phyloP scores from a whole-genome alignment of 2,329 filamentous ascomycete species.

The Xylaria sp. region DNA sequence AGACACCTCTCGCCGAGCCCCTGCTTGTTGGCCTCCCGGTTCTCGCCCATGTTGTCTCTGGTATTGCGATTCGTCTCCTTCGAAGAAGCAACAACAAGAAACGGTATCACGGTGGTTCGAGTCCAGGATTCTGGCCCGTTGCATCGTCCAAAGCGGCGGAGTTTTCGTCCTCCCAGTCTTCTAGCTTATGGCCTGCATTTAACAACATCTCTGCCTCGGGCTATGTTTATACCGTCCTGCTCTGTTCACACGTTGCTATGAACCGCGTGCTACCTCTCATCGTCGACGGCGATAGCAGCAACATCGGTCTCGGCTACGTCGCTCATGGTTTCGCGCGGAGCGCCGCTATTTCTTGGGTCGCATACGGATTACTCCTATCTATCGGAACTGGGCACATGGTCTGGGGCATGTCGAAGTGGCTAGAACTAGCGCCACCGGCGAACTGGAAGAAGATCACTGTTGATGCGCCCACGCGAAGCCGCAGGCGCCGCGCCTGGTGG shows the following conservation, averaged over 20 bases:
- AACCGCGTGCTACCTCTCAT: constrained; percentile 71
- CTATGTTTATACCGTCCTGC: constrained; percentile 60
- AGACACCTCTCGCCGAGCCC: constrained; percentile 74
- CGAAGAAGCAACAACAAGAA: constrained; percentile 64
- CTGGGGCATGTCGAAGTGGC: constrained; percentile 82
- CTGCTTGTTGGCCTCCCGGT: constrained; percentile 72
- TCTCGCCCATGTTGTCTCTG: constrained; percentile 68
- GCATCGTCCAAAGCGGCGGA: neutral
- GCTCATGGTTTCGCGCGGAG: constrained; percentile 77
- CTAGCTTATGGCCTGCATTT: constrained; percentile 60
- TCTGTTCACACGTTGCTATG: constrained; percentile 66
- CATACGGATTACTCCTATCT: constrained; percentile 63
- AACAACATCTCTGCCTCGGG: constrained; percentile 68
- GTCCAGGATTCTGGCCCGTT: constrained; percentile 44
- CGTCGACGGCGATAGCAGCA: constrained; percentile 78
- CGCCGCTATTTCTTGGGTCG: constrained; percentile 51
- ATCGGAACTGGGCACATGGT: constrained; percentile 71
- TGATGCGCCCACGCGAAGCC: constrained; percentile 47
- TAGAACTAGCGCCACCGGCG: constrained; percentile 57
- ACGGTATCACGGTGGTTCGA: constrained; percentile 74
- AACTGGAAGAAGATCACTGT: constrained; percentile 44
- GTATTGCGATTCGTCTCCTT: constrained; percentile 70
- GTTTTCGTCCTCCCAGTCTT: constrained; percentile 26
- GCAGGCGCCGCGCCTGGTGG: constrained; percentile 63
- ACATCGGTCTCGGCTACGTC: constrained; percentile 77